These are phyloP conservation scores for Alternaria arborescens DNA, from an alignment of 2,329 filamentous ascomycete genomes.

Conservation along the genomic window DNA sequence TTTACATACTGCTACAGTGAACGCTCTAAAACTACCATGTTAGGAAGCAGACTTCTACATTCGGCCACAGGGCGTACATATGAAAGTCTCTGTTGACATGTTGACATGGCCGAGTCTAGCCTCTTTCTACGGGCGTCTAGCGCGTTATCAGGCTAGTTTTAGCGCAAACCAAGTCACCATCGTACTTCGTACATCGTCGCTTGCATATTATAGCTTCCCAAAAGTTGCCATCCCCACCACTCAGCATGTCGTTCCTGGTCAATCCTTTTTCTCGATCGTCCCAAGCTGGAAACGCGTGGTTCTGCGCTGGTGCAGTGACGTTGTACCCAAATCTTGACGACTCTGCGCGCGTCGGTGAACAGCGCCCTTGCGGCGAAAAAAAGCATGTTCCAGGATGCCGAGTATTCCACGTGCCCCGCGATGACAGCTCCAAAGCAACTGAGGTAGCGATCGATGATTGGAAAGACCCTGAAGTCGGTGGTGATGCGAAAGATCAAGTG, in stretches of 20 bases:
- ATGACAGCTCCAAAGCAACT: slow-evolving; percentile 28
- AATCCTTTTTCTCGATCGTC: slow-evolving; percentile 33
- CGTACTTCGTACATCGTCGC: neutral
- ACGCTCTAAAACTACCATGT: neutral
- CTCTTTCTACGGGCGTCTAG: neutral
- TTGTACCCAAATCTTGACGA: slow-evolving; percentile 32
- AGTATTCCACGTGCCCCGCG: slow-evolving; percentile 35
- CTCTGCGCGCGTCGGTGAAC: slow-evolving; percentile 24
- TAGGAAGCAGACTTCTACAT: neutral
- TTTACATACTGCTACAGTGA: neutral
- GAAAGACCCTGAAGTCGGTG: slow-evolving; percentile 32
- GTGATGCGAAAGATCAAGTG: slow-evolving; percentile 63
- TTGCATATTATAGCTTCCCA: slow-evolving; percentile 1
- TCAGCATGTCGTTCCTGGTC: slow-evolving; percentile 28
- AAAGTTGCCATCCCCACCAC: neutral
- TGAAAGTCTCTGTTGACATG: slow-evolving; percentile 8
- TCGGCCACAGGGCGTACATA: slow-evolving; percentile 13
- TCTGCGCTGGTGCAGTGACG: slow-evolving; percentile 29
- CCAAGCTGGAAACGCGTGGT: slow-evolving; percentile 35
- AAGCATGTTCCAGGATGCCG: slow-evolving; percentile 29
- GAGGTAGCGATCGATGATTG: slow-evolving; percentile 38
- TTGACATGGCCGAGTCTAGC: slow-evolving; percentile 5
- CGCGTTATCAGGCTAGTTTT: neutral
- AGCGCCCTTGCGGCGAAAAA: slow-evolving; percentile 23
- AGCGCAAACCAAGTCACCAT: neutral